A percentile compares a stretch with the other conserved stretches of the same genome.
phyloP scores from a whole-genome alignment of 495 filamentous ascomycete genomes.

The Penicillium daleae region DNA sequence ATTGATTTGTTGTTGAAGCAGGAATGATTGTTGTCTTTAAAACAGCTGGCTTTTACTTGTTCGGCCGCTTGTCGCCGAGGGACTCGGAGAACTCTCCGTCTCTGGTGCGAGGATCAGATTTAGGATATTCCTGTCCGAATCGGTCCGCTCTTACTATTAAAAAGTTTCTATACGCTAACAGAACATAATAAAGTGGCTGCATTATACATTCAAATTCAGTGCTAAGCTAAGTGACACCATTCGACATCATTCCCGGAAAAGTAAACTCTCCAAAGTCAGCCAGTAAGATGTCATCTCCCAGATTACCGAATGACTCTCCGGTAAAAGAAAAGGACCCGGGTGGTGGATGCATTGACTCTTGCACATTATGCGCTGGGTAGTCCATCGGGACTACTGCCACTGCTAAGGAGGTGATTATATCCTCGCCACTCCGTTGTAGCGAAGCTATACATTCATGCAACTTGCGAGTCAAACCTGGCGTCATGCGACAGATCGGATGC shows the following conservation, averaged over 20 bases:
- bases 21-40: not conserved
- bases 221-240: conserved; percentile 2
- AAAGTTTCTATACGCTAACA: too few species aligned
- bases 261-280: conserved; percentile 29
- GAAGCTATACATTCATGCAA: conserved; percentile 29
- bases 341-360: conserved; percentile 10
- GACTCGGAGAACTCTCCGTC: conserved; percentile 19
- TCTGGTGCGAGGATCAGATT: not conserved
- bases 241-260: conserved; percentile 30
- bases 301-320: conserved; percentile 16
- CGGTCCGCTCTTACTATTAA: too few species aligned
- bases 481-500: conserved; percentile 36
- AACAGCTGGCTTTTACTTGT: not conserved
- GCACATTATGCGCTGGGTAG: conserved; percentile 9
- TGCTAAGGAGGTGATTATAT: conserved; percentile 11
- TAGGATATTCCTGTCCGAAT: not conserved
- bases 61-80: conserved; percentile 5
- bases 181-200: not conserved
- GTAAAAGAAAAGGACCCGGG: conserved; percentile 17
- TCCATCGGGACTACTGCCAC: conserved; percentile 5
- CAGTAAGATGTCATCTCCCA: conserved; percentile 29
- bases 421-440: conserved; percentile 11
- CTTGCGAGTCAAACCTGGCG: conserved; percentile 32
- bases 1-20: not conserved
- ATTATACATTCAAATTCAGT: not conserved